phyloP scores from a whole-genome alignment of 345 rosid genomes.

The Pugionium dolabratum region DNA sequence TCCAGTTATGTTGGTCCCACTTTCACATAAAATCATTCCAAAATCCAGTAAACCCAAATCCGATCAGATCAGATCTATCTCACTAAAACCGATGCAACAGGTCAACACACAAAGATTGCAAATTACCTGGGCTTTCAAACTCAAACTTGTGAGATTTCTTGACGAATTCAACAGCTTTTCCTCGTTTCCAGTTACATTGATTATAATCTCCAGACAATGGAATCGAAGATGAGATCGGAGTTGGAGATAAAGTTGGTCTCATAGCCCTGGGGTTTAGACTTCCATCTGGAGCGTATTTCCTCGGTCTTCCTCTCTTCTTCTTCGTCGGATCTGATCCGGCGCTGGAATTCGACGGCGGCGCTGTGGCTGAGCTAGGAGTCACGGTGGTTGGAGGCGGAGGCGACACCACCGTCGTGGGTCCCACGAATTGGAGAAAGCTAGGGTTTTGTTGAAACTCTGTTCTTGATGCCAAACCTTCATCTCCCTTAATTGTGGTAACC shows the following conservation, averaged over 20 bases:
- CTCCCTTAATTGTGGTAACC: too few relatives aligned
- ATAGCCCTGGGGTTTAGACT: conserved; percentile 35
- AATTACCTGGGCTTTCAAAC: conserved; percentile 66
- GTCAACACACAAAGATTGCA: conserved; percentile 2
- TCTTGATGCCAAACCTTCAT: conserved; percentile 60
- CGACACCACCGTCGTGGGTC: conserved; percentile 35
- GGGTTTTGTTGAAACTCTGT: conserved; percentile 53
- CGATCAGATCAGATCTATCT: conserved; percentile 12
- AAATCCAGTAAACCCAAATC: too few relatives aligned
- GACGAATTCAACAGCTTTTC: conserved; percentile 51
- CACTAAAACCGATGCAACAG: conserved; percentile 40
- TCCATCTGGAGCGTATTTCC: conserved; percentile 82
- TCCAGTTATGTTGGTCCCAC: conserved; percentile 67
- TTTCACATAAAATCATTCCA: conserved; percentile 42
- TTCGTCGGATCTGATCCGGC: conserved; percentile 50
- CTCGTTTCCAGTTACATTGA: conserved; percentile 60
- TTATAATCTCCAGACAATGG: conserved; percentile 62
- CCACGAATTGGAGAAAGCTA: conserved; percentile 38
- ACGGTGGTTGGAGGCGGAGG: conserved; percentile 15
- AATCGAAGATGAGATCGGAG: conserved; percentile 85
- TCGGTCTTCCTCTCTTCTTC: conserved; percentile 95
- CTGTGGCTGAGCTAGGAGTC: conserved; percentile 29
- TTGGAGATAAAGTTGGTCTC: conserved; percentile 68
- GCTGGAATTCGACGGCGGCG: conserved; percentile 24
- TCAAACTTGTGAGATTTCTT: conserved; percentile 57